Evolutionary conservation across 2,329 filamentous ascomycete species (phyloP).

Genomic region (Thelonectria rubi): DNA sequence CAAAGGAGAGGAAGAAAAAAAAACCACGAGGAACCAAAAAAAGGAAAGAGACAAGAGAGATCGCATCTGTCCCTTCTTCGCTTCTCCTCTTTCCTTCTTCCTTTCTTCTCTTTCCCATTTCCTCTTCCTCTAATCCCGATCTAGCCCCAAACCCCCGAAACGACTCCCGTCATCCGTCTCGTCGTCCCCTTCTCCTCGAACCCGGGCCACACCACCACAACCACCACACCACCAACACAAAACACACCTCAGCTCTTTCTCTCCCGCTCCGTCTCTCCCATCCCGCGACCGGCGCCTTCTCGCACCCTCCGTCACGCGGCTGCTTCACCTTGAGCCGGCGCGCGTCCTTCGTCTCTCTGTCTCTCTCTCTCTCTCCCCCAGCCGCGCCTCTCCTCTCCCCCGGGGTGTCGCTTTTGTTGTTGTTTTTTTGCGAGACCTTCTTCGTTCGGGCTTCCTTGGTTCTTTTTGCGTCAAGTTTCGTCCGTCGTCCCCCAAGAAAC

Average conservation of each 20-base stretch:
- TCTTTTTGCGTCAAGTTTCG: not conserved
- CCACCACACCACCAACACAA: slow-evolving; percentile 9
- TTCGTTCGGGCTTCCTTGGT: not conserved
- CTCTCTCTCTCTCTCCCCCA: slow-evolving; percentile 9
- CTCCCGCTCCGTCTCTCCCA: not conserved
- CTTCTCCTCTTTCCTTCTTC: slow-evolving; percentile 20
- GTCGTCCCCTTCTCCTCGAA: slow-evolving; percentile 5
- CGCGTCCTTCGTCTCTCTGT: slow-evolving; percentile 28
- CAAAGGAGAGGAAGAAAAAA: slow-evolving; percentile 23
- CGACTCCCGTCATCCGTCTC: slow-evolving; percentile 9
- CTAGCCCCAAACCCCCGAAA: slow-evolving; percentile 18
- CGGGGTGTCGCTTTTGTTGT: slow-evolving; percentile 23
- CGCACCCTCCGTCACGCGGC: slow-evolving; percentile 31
- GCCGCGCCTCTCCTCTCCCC: slow-evolving; percentile 31
- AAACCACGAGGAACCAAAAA: slow-evolving; percentile 15
- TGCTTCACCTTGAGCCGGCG: slow-evolving; percentile 39
- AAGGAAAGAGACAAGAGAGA: slow-evolving; percentile 25
- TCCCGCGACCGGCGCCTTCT: slow-evolving; percentile 29
- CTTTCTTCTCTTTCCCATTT: slow-evolving; percentile 14
- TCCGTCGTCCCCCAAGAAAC: slow-evolving; percentile 13
- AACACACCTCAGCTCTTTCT: not conserved
- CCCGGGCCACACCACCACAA: not conserved
- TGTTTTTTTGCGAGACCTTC: not conserved
- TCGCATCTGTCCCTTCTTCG: slow-evolving; percentile 25
- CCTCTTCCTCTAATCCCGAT: slow-evolving; percentile 18